Percentiles rank a stretch among this genome's conserved stretches.
phyloP scores from a whole-genome alignment of 2,329 filamentous ascomycete species.

The Curvularia spicifera region DNA sequence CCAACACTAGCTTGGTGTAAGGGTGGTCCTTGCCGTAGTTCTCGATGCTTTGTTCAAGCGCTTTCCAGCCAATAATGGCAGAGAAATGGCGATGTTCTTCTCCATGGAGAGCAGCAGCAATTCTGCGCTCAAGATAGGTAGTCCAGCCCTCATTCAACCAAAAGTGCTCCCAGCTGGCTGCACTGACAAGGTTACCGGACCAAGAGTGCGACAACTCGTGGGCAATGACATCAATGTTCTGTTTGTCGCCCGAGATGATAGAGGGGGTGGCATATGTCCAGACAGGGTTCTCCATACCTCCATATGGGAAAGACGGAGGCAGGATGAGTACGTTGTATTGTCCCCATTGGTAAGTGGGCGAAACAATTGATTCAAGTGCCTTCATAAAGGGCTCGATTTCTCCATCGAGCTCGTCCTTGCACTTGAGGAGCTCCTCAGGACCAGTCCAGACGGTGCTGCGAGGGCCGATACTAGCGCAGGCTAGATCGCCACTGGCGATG shows the following conservation, averaged over 20 bases:
- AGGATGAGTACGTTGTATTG: conserved; percentile 93
- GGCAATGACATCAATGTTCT: conserved; percentile 96
- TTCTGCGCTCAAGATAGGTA: conserved; percentile 87
- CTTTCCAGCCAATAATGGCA: conserved; percentile 94
- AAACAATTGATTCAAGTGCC: conserved; percentile 79
- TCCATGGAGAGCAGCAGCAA: conserved; percentile 78
- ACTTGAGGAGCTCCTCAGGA: conserved; percentile 81
- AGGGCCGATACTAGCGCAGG: conserved; percentile 82
- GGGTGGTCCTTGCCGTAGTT: conserved; percentile 83
- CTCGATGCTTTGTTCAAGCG: conserved; percentile 78
- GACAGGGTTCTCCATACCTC: conserved; percentile 86
- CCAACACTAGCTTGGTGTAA: conserved; percentile 89
- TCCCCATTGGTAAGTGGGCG: conserved; percentile 84
- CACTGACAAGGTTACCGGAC: conserved; percentile 86
- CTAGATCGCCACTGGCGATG: conserved; percentile 83
- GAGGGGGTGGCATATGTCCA: conserved; percentile 96
- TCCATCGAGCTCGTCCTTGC: conserved; percentile 88
- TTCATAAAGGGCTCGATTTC: conserved; percentile 94
- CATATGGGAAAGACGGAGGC: conserved; percentile 71
- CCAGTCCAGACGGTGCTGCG: conserved; percentile 85
- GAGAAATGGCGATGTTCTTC: conserved; percentile 90
- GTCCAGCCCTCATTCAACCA: conserved; percentile 85
- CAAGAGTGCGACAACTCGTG: conserved; percentile 80
- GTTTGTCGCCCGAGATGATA: conserved; percentile 79
- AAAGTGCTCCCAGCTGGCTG: conserved; percentile 82